A percentile compares a stretch with the other conserved stretches of the same genome.
Evolutionary conservation across 371 early-diverging fungal species (phyloP).

Genomic region (Lichtheimia ramosa): DNA sequence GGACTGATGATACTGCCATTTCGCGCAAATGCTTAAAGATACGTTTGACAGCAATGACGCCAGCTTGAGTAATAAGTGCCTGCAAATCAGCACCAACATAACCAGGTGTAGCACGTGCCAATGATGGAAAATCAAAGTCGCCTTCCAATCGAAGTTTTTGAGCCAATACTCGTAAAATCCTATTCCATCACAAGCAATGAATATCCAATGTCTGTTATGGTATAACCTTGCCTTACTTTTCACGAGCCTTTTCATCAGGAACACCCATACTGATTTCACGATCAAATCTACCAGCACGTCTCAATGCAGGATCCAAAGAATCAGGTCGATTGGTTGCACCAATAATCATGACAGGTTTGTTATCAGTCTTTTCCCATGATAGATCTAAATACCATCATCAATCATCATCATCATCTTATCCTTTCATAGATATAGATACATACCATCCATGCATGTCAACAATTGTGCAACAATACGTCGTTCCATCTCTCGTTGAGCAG

Average conservation of each 20-base stretch:
- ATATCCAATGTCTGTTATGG: no score
- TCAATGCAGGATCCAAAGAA: conserved; percentile 94
- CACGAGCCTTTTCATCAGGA: conserved; percentile 93
- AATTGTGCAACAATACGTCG: conserved; percentile 98
- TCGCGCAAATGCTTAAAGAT: conserved; percentile 77
- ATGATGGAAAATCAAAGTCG: conserved; percentile 82
- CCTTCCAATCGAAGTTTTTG: conserved; percentile 85
- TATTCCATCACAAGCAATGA: conserved; percentile 11
- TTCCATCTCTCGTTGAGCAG: conserved; percentile 99
- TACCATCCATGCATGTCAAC: conserved; percentile 98
- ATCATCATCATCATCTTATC: no score
- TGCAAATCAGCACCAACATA: conserved; percentile 99
- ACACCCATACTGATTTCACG: conserved; percentile 97
- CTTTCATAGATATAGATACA: neutral
- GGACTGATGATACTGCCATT: neutral
- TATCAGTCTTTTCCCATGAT: conserved; percentile 82
- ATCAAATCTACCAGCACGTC: conserved; percentile 99
- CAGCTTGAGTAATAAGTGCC: conserved; percentile 96
- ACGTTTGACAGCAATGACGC: conserved; percentile 92
- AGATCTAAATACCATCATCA: conserved; percentile 48
- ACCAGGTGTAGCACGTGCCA: conserved; percentile 97
- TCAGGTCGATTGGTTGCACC: conserved; percentile 99
- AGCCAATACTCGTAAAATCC: conserved; percentile 91
- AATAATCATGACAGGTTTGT: conserved; percentile 95
- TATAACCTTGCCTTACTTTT: conserved; percentile 57